Base-by-base conservation (phyloP, 768 basidiomycete species). In the Boletus tylopilopsis region DNA sequence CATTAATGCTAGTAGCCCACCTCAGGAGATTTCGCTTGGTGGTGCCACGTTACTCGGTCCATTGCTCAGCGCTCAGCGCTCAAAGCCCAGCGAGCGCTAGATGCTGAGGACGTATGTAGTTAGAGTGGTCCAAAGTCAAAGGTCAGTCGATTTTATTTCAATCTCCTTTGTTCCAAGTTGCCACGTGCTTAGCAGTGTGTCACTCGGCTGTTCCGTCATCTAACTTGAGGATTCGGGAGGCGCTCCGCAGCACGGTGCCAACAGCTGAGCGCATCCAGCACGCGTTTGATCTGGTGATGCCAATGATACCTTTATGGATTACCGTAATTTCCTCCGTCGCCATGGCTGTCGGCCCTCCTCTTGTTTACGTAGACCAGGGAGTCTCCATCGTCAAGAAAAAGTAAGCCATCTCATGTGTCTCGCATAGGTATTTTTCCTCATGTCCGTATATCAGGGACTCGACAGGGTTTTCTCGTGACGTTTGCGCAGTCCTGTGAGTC, bases 361-460 rank as follows among this genome's bases (percentile, higher is more conserved):
- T 93, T 48, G 89, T 91, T 12, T 93, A 93, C 57, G 85, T 80
- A 35, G 90, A 92, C 71, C 87, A 90, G 66, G 83, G 87, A 0
- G 66, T 75, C 45, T 91, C 88, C n/a, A 93, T 93, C 47, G 69
- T 92, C 52, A 79, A 76, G 42, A 90, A 87, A 73, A 82, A 81
- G 87, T 78, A 42, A 50, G 76, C 64, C 13, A 21, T 53, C 44
- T 33, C 47, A 32, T 34, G 18, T 38, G 45, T 29, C 21, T 58
- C 22, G 32, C 24, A 22, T 32, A n/a, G 33, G 37, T 22, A 47
- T 13, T 30, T 30, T 30, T 32, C 23, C 39, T 58, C 45, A 50
- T 37, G 18, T 41, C 34, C 24, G 21, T 48, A 15, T 38, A 41
- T 36, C 46, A 92, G 90, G 68, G 87, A 92, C 58, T 78, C 90